A percentile compares a stretch with the other conserved stretches of the same genome.
phyloP scores from a whole-genome alignment of 2,329 filamentous ascomycete species.

The Drechslerella stenobrocha region DNA sequence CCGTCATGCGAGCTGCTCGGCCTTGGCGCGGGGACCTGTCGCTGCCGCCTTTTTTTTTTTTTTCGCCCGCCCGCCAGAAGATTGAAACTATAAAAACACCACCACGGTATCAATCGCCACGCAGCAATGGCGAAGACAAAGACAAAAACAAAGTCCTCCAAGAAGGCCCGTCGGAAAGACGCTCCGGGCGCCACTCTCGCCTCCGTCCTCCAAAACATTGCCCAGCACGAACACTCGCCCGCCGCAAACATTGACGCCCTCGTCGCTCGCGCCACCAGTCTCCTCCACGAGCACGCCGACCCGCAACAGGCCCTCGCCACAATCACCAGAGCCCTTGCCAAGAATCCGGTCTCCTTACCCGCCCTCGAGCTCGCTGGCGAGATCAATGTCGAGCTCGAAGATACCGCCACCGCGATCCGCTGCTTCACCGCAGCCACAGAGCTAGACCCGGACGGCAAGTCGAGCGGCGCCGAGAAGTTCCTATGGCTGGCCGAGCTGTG shows the following conservation, averaged over 20 bases:
- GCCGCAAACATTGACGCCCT: conserved; percentile 29
- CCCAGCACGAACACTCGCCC: conserved; percentile 21
- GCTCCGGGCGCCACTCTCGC: conserved; percentile 19
- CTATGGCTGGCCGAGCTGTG: conserved; percentile 90
- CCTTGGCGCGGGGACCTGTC: not conserved
- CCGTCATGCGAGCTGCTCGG: not conserved
- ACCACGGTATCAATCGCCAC: not conserved
- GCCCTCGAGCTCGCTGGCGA: conserved; percentile 78
- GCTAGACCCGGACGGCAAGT: conserved; percentile 72
- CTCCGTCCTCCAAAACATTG: conserved; percentile 46
- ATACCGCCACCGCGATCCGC: conserved; percentile 72
- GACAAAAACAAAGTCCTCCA: conserved; percentile 45
- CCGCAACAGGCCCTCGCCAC: conserved; percentile 48
- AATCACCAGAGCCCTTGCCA: conserved; percentile 41
- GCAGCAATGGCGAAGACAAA: conserved; percentile 36
- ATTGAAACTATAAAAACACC: not conserved
- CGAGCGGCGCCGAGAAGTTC: conserved; percentile 87
- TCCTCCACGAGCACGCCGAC: conserved; percentile 40
- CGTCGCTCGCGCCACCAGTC: conserved; percentile 17
- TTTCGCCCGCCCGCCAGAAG: not conserved
- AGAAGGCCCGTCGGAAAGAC: conserved; percentile 46
- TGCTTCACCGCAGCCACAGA: conserved; percentile 73
- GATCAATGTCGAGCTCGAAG: conserved; percentile 78
- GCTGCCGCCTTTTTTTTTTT: conserved; percentile 1
- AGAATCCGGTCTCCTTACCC: conserved; percentile 58